Conservation (phyloP, 2,329 filamentous ascomycete genomes). For the Fusarium sp. region DNA sequence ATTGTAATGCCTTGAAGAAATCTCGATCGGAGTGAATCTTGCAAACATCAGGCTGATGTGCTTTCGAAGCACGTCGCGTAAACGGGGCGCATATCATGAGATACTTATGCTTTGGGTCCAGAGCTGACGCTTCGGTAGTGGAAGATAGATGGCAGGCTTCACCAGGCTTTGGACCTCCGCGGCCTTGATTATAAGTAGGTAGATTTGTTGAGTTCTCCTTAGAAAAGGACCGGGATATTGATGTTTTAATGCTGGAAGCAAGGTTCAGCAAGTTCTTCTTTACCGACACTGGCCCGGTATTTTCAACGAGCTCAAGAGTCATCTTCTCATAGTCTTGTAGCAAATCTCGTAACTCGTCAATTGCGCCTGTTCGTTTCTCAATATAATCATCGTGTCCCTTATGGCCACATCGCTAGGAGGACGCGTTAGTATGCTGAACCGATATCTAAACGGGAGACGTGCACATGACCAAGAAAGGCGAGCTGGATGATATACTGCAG, state of each 20-base stretch:
- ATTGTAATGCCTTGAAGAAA: slow-evolving; percentile 3
- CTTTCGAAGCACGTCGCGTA: background rate
- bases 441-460: background rate
- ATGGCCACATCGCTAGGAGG: background rate
- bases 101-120: slow-evolving; percentile 3
- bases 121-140: fast-evolving
- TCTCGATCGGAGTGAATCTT: slow-evolving; percentile 16
- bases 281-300: background rate
- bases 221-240: background rate
- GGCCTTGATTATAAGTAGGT: background rate
- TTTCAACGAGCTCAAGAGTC: background rate
- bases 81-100: slow-evolving; percentile 18
- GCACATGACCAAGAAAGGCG: slow-evolving; percentile 11
- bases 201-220: background rate
- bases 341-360: background rate
- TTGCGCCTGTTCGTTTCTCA: background rate
- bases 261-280: background rate
- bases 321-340: background rate
- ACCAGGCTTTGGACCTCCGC: background rate
- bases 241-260: fast-evolving
- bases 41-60: slow-evolving; percentile 26
- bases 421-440: background rate
- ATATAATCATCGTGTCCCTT: background rate
- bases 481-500: background rate
- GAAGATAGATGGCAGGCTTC: background rate